Base-by-base conservation (phyloP, 208 protist genomes). In the Leptomonas pyrrhocoris region DNA sequence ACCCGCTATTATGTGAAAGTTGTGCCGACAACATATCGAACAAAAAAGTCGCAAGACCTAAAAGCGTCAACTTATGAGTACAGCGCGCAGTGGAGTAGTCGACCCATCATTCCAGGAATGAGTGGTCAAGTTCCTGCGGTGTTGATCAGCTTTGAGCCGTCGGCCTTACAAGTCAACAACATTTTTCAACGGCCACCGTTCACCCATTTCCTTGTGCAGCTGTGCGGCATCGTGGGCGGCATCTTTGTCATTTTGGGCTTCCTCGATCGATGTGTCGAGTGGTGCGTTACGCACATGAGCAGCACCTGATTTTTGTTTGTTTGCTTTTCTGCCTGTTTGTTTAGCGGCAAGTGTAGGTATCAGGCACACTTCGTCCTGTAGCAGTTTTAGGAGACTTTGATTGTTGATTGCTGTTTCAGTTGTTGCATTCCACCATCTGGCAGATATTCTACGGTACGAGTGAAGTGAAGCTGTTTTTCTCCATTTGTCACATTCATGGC, bases 141-240 rank as follows among this genome's bases (percentile, higher is more conserved):
- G 13, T 2, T 56, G 6, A 83, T 94, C 64, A 12, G 12, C 0
- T 92, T 90, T 74, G 86, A 96, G 38, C 80, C 90, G 38, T 79
- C 59, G 0, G 76, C 88, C 7, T 86, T 94, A 1, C 84, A 96
- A 45, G 72, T 96, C 19, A 86, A 90, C 57, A 92, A 96, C 50
- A 65, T 88, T 18, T 96, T 96, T 72, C 42, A 70, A 40, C 64
- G 88, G 8, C 75, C 80, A 38, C 80, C 88, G 16, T 68, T 96
- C 25, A 66, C 70, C 11, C 91, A 89, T 59, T 92, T 96, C 49
- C 12, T 95, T 8, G 81, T 95, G 18, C 68, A 88, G 42, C 64
- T 97, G 1, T 97, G 94, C 61, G 86, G 86, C 18, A 96, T 97
- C 31, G 79, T 95, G 48, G 94, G 94, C 40, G 94, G 91, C 12